Evolutionary conservation across 2,329 filamentous ascomycete genomes (phyloP), one percentile per base, ranked within the genome.

Genomic region (Sordariomycetes sp.): DNA sequence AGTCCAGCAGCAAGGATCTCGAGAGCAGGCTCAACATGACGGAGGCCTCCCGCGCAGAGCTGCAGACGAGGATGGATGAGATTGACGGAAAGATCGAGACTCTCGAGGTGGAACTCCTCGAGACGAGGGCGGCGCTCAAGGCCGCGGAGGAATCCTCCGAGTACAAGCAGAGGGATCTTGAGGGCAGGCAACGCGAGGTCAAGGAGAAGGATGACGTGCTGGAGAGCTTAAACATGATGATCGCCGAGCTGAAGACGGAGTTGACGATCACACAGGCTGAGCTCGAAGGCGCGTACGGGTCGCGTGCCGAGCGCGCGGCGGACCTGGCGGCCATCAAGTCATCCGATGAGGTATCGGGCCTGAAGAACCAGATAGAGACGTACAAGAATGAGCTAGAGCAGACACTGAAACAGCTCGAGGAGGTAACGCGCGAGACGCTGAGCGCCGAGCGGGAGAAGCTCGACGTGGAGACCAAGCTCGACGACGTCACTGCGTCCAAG

Each of bases 231-330:
- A 79, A 79, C 67, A 71, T 75, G 65, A 75, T 76, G 65, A 67
- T 83, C 58, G 77, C 79, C 37, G 80, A 83, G 69, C 74, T 81
- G 66, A 84, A 84, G 74, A 83, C 80, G 57, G 81, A 85, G 64
- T 73, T 82, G 60, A 82, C 81, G 53, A 77, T 84, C 64, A 79
- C 80, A 55, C 79, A 80, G 65, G 82, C 82, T 20, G 82, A 85
- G 68, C 76, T 85, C 34, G 82, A 85, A 62, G 80, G 80, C 59
- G 81, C 81, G 28, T 83, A 84, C 66, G 81, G 81, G 59, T 77
- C 78, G 59, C 77, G 81, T 60, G 76, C 79, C 59, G 76, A 85
- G 69, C 79, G 82, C 24, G 81, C 81, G 22, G 78, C 79, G 14
- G 80, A 83, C 62, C 77, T 78, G 22, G 81, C 81, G 1, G 79